Conservation (phyloP, 441 rosid genomes). For the Gossypium gossypioides region DNA sequence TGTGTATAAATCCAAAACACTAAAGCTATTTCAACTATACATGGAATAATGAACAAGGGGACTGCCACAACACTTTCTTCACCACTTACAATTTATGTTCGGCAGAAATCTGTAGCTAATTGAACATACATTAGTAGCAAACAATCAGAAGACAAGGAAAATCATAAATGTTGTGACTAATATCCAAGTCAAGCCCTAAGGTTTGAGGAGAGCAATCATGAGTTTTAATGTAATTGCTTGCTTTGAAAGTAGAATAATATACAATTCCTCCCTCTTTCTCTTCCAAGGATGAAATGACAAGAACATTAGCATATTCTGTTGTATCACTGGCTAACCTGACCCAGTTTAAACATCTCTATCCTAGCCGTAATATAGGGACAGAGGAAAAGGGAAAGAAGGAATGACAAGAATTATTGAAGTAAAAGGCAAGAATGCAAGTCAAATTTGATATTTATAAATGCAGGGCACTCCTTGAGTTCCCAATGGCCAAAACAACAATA, state of each 20-base stretch:
- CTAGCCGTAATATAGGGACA: not conserved
- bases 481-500: not conserved
- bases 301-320: not conserved
- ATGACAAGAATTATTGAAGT: not conserved
- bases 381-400: not conserved
- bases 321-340: not conserved
- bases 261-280: not conserved
- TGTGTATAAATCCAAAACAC: not conserved
- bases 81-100: not conserved
- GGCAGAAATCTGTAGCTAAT: not conserved
- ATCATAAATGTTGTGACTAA: not conserved
- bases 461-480: not conserved
- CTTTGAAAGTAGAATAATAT: not conserved
- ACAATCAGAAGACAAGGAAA: not conserved
- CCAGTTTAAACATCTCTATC: not conserved
- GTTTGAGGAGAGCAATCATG: not conserved
- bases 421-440: not conserved
- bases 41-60: conserved; percentile 2
- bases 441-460: not conserved
- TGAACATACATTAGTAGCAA: not conserved
- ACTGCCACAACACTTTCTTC: not conserved
- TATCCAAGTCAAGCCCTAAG: not conserved
- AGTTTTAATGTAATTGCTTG: not conserved
- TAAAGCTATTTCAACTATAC: not conserved
- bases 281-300: not conserved